A percentile compares a stretch with the other conserved stretches of the same genome.
phyloP scores from a whole-genome alignment of 129 eudicot genomes.

The Chrysanthemum seticuspe region DNA sequence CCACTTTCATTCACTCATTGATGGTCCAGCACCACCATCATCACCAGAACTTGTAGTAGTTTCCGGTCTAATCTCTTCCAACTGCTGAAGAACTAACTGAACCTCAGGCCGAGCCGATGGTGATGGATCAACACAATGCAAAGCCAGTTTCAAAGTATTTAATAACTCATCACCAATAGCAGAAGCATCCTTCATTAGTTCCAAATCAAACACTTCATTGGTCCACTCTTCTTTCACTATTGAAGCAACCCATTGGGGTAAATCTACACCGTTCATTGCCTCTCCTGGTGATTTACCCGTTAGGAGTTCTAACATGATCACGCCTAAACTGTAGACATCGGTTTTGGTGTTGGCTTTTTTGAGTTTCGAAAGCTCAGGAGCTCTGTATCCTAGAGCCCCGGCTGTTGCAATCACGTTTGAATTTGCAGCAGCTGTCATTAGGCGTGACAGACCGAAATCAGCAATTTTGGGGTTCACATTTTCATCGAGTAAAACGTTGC shows the following conservation, averaged over 20 bases:
- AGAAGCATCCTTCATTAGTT: constrained; percentile 81
- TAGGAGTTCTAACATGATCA: constrained; percentile 69
- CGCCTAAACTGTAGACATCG: constrained; percentile 83
- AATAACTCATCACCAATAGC: constrained; percentile 83
- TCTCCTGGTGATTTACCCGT: constrained; percentile 91
- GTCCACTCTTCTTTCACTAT: constrained; percentile 96
- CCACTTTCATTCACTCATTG: constrained; percentile 44
- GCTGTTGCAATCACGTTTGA: constrained; percentile 44
- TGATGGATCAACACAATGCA: constrained; percentile 93
- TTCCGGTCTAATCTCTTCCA: constrained; percentile 82
- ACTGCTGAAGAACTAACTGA: constrained; percentile 65
- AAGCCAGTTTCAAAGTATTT: constrained; percentile 78
- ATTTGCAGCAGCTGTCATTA: constrained; percentile 42
- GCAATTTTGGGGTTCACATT: constrained; percentile 32
- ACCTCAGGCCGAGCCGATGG: constrained; percentile 84
- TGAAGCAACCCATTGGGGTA: constrained; percentile 96
- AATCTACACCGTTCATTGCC: constrained; percentile 73
- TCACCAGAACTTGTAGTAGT: constrained; percentile 54
- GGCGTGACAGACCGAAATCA: constrained; percentile 37
- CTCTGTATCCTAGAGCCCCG: constrained; percentile 40
- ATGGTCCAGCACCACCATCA: constrained; percentile 46
- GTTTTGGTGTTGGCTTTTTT: constrained; percentile 61
- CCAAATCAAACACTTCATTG: constrained; percentile 82
- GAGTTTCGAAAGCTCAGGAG: constrained; percentile 45
- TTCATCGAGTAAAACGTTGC: constrained; percentile 36